These are phyloP conservation scores for Termitomyces sp. DNA, from an alignment of 768 basidiomycete genomes.

Conservation along the genomic window DNA sequence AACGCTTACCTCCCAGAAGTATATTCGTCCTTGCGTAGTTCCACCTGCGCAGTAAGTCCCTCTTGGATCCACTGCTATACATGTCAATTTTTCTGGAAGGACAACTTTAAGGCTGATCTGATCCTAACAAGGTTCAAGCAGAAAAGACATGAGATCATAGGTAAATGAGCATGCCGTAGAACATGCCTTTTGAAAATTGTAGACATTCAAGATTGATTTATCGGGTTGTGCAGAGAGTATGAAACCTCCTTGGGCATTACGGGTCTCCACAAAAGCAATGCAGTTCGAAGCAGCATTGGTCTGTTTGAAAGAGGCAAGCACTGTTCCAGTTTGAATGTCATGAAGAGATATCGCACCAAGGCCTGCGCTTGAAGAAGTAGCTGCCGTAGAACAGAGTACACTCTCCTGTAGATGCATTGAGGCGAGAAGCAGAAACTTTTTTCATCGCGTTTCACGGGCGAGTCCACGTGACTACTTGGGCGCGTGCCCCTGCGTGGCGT, in stretches of 20 bases:
- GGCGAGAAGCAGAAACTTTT: not conserved
- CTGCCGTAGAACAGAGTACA: slow-evolving; percentile 59
- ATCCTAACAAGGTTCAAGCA: slow-evolving; percentile 50
- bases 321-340: slow-evolving; percentile 74
- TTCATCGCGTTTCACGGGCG: slow-evolving; percentile 2
- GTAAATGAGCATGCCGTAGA: slow-evolving; percentile 7
- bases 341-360: slow-evolving; percentile 71
- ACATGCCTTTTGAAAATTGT: slow-evolving; percentile 87
- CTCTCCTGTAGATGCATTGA: slow-evolving; percentile 67
- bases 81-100: slow-evolving; percentile 85
- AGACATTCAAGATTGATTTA: slow-evolving; percentile 86
- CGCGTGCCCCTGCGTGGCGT: not conserved
- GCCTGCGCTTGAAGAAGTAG: slow-evolving; percentile 41
- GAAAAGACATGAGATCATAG: not conserved
- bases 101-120: slow-evolving; percentile 85
- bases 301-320: slow-evolving; percentile 87
- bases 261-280: slow-evolving; percentile 65
- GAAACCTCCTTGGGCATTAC: slow-evolving; percentile 74
- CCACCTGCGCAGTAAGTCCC: slow-evolving; percentile 86
- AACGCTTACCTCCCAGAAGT: slow-evolving; percentile 86
- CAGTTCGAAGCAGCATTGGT: slow-evolving; percentile 62
- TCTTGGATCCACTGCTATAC: slow-evolving; percentile 67
- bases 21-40: slow-evolving; percentile 83
- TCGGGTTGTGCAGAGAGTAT: slow-evolving; percentile 84
- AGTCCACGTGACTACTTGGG: slow-evolving; percentile 13